These are phyloP conservation scores for Malassezia slooffiae DNA, from an alignment of 1,284 basidiomycete species.

Conservation along the genomic window DNA sequence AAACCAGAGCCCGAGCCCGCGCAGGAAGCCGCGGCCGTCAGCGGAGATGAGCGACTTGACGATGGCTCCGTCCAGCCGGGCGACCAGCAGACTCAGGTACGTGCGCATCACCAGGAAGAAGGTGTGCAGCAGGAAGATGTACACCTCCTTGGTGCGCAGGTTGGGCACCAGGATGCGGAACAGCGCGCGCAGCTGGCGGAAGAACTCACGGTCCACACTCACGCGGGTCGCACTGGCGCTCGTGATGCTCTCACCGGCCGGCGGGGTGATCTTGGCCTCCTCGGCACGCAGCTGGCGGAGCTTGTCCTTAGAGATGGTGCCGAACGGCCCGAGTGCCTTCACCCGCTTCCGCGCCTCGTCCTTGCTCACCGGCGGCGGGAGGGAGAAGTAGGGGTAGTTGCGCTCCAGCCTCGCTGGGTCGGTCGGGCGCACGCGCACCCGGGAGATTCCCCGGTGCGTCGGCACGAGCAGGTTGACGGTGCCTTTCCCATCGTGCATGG, in stretches of 20 bases:
- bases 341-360: slow-evolving; percentile 5
- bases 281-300: slow-evolving; percentile 15
- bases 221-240: slow-evolving; percentile 40
- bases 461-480: slow-evolving; percentile 39
- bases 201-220: slow-evolving; percentile 63
- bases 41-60: slow-evolving; percentile 80
- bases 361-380: slow-evolving; percentile 31
- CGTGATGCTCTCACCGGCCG: slow-evolving; percentile 13
- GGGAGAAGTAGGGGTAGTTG: slow-evolving; percentile 35
- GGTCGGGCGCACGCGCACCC: slow-evolving; percentile 46
- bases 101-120: slow-evolving; percentile 78
- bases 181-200: slow-evolving; percentile 52
- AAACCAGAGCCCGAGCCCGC: slow-evolving; percentile 79
- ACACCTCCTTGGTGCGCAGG: slow-evolving; percentile 56
- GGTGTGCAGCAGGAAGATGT: slow-evolving; percentile 68
- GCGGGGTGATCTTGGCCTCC: slow-evolving; percentile 21
- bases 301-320: slow-evolving; percentile 17
- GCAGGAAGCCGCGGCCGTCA: slow-evolving; percentile 70
- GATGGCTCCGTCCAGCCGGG: slow-evolving; percentile 76
- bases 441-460: slow-evolving; percentile 34
- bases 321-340: slow-evolving; percentile 7
- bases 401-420: slow-evolving; percentile 37
- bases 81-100: slow-evolving; percentile 61
- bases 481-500: slow-evolving; percentile 21
- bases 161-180: slow-evolving; percentile 41